Conservation (phyloP, 768 basidiomycete species). For the Tulasnella sp. region DNA sequence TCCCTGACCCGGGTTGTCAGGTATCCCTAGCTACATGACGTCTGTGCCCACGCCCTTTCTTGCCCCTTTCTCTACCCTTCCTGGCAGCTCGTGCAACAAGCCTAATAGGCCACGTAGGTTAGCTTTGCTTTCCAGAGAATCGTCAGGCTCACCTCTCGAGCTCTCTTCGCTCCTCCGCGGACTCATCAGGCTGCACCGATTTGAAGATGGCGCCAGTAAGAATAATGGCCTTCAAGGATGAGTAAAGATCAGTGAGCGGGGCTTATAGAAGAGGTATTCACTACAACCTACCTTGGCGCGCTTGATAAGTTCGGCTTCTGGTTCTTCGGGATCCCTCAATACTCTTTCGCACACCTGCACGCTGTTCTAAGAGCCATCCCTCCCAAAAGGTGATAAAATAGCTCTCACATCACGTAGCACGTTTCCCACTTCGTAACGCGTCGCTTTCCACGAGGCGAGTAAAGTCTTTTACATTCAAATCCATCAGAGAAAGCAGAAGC, state of each 20-base stretch:
- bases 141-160: slow-evolving; percentile 74
- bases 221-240: slow-evolving; percentile 67
- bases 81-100: slow-evolving; percentile 87
- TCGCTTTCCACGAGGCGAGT: slow-evolving; percentile 97
- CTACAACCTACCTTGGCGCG: slow-evolving; percentile 72
- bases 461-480: slow-evolving; percentile 66
- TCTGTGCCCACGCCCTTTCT: slow-evolving; percentile 18
- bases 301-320: slow-evolving; percentile 71
- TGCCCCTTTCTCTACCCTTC: slow-evolving; percentile 36
- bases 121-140: slow-evolving; percentile 32
- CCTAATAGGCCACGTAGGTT: slow-evolving; percentile 47
- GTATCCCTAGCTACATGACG: too few relatives aligned
- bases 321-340: slow-evolving; percentile 73
- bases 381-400: too few relatives aligned
- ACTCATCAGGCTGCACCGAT: slow-evolving; percentile 78
- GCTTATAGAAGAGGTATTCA: too few relatives aligned
- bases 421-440: slow-evolving; percentile 90
- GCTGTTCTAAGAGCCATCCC: background rate
- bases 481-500: slow-evolving; percentile 3
- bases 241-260: background rate
- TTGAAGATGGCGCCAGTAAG: slow-evolving; percentile 91
- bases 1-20: too few relatives aligned
- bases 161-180: slow-evolving; percentile 91
- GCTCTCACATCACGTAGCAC: slow-evolving; percentile 70
- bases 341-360: slow-evolving; percentile 77